Evolutionary conservation across 2,329 filamentous ascomycete species (phyloP).

Genomic region (Verticillium dahliae): DNA sequence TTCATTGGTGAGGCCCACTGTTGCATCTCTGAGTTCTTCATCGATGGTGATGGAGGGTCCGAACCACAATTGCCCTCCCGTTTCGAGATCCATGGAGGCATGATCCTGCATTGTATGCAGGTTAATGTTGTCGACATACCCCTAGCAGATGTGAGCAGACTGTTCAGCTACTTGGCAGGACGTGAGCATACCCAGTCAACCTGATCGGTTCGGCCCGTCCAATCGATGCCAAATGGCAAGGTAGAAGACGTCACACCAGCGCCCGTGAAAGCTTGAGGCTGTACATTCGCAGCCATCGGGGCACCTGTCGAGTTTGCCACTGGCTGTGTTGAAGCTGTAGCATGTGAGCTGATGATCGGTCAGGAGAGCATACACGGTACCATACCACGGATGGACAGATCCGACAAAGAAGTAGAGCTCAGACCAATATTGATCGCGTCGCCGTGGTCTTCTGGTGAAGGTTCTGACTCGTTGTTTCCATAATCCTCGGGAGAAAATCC

Average conservation of each 20-base stretch:
- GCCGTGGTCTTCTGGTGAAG: conserved; percentile 2
- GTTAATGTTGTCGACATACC: background rate
- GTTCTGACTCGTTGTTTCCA: conserved; percentile 9
- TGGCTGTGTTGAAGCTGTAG: background rate
- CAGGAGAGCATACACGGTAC: background rate
- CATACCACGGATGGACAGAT: background rate
- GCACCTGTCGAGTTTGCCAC: background rate
- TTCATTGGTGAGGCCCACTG: background rate
- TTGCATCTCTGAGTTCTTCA: background rate
- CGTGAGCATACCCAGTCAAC: conserved; percentile 31
- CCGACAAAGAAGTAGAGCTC: background rate
- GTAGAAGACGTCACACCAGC: conserved; percentile 12
- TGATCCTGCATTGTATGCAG: background rate
- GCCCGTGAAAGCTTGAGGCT: conserved; percentile 3
- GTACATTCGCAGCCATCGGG: conserved; percentile 13
- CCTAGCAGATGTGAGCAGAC: background rate
- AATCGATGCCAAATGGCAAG: conserved; percentile 26
- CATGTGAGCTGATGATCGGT: background rate
- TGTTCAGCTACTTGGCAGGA: background rate
- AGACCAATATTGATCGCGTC: background rate
- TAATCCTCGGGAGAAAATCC: conserved; percentile 7
- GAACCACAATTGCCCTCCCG: background rate
- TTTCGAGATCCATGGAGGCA: background rate
- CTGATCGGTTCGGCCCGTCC: conserved; percentile 23
- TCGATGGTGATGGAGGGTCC: background rate